phyloP scores from a whole-genome alignment of 2,329 filamentous ascomycete species.

The Botrytis tulipae region DNA sequence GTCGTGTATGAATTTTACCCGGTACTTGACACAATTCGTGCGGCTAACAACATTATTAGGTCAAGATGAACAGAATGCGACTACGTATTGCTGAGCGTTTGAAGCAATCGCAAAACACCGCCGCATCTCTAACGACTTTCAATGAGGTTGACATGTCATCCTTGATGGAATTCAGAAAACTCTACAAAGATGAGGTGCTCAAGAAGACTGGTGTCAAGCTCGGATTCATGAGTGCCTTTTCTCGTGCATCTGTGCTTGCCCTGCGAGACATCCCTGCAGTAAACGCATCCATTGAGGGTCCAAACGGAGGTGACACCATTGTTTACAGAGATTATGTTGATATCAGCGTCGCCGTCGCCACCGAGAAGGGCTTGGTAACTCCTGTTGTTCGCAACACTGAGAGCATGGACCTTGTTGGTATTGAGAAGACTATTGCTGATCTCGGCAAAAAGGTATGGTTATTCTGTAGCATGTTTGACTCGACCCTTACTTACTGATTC shows the following conservation, averaged over 20 bases:
- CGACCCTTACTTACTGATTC: conserved; percentile 23
- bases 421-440: conserved; percentile 88
- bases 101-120: conserved; percentile 99
- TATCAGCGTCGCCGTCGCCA: conserved; percentile 94
- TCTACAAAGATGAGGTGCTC: conserved; percentile 93
- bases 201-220: conserved; percentile 98
- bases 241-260: conserved; percentile 81
- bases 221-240: conserved; percentile 99
- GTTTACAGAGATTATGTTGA: conserved; percentile 98
- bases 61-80: conserved; percentile 99
- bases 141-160: conserved; percentile 99
- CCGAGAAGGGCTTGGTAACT: conserved; percentile 95
- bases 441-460: conserved; percentile 83
- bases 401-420: conserved; percentile 79
- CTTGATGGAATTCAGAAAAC: conserved; percentile 93
- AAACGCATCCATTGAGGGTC: conserved; percentile 95
- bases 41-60: conserved; percentile 49
- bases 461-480: not conserved
- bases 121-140: conserved; percentile 95
- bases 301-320: conserved; percentile 92
- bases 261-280: conserved; percentile 94
- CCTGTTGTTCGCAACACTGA: conserved; percentile 95
- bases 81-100: conserved; percentile 94
- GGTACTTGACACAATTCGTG: not conserved
- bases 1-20: conserved; percentile 61